Base-by-base conservation (phyloP, 1,139 yeast species). In the Blastobotrys aristatus region DNA sequence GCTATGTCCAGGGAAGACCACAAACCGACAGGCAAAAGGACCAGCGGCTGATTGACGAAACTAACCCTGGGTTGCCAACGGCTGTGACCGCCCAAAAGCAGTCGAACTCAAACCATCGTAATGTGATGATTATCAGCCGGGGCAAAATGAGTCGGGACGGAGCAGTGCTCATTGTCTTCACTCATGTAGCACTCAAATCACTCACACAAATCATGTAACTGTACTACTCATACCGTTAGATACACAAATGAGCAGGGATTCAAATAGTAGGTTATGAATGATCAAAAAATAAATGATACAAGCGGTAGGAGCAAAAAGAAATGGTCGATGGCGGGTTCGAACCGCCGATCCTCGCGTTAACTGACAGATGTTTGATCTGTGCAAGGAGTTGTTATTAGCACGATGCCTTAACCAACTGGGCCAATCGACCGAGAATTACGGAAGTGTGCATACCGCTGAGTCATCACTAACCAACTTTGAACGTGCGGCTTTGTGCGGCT, bases 351-450 rank as follows among this genome's bases (percentile, higher is more conserved):
- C 46, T 43, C 46, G 40, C 37, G 37, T 43, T 37, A 43, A 35
- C 42, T 43, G 17, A 13, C 17, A 17, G 22, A 27, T 29, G 14
- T 20, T 16, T 21, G 31, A 24, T 21, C 13, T 39, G 21, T 26
- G 41, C 43, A 20, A 44, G 26, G 43, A 37, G 39, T 24, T 40
- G 48, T 40, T 40, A 44, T 41, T 41, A 41, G 44, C 44, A 41
- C 44, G 44, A 41, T 41, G 44, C 44, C 44, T 41, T 41, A 41
- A 41, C 44, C 44, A 41, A 41, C 44, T 41, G 44, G 44, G 44
- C 44, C 44, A 41, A 41, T 22, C 44, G 44, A 41, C 44, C 44
- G 24, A n/a, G n/a, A n/a, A n/a, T n/a, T n/a, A n/a, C n/a, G n/a
- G n/a, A n/a, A n/a, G n/a, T n/a, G n/a, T n/a, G n/a, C n/a, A n/a